These are phyloP conservation scores for Talaromyces sp. DNA, from an alignment of 2,329 filamentous ascomycete species.

Conservation along the genomic window DNA sequence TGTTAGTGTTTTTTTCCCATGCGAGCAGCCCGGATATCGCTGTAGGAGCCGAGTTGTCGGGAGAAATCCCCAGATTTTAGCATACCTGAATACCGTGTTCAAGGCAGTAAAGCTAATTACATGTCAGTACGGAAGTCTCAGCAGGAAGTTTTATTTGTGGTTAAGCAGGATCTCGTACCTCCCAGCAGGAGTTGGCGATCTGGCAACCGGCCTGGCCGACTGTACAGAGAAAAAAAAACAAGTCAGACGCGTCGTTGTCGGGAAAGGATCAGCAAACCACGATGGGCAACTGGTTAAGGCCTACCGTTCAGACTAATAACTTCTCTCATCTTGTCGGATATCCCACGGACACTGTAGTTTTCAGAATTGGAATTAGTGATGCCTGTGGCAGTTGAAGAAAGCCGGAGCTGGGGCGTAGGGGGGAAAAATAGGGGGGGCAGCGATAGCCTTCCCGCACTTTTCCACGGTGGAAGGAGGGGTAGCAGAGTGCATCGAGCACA, in stretches of 20 bases:
- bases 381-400: not conserved
- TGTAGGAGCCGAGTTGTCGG: not conserved
- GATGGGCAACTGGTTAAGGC: slow-evolving; percentile 26
- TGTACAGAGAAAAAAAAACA: slow-evolving; percentile 42
- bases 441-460: slow-evolving; percentile 14
- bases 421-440: slow-evolving; percentile 14
- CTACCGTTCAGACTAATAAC: slow-evolving; percentile 98
- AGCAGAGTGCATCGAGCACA: slow-evolving; percentile 14
- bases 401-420: not conserved
- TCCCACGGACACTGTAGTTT: not conserved
- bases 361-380: not conserved
- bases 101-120: slow-evolving; percentile 87
- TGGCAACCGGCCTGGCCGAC: slow-evolving; percentile 99
- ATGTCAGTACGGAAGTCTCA: slow-evolving; percentile 16
- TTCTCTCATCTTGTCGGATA: slow-evolving; percentile 80
- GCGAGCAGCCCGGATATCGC: not conserved
- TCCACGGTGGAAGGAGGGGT: slow-evolving; percentile 12
- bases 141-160: not conserved
- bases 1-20: slow-evolving; percentile 15
- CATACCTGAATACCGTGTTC: slow-evolving; percentile 97
- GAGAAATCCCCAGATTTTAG: slow-evolving; percentile 22
- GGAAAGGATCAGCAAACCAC: not conserved
- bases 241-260: slow-evolving; percentile 28
- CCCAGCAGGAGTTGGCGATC: slow-evolving; percentile 99
- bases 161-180: slow-evolving; percentile 61